Base-by-base conservation (phyloP, 2,329 filamentous ascomycete species). In the Xylariales sp. region DNA sequence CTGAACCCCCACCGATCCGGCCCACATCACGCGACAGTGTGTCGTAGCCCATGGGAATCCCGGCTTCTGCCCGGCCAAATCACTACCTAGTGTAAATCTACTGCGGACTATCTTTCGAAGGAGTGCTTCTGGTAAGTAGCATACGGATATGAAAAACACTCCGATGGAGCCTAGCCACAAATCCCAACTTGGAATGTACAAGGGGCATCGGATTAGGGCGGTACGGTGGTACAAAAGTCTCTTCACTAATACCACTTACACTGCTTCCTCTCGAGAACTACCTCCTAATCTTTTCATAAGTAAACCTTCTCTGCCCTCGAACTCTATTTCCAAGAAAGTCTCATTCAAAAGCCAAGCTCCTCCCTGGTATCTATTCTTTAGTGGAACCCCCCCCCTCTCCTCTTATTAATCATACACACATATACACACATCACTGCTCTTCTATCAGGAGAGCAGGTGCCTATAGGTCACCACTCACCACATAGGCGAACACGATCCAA, bases 301-400 rank as follows among this genome's bases (percentile, higher is more conserved):
- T 65, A 43, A 55, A 64, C 65, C 43, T 62, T 58, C 45, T 57
- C 39, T 48, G 18, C 49, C 43, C 62, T 66, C 62, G 16, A 52
- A 53, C 45, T 48, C 32, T 53, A 41, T 65, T 30, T 52, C 30
- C 30, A 10, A 14, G 18, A 41, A 16, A 34, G 54, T 53, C 12
- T 41, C 39, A 18, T 41, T n/a, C 39, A 14, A n/a, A 32, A 39
- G 8, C 28, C 54, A 18, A 32, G 18, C 12, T 30, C 14, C 16
- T 16, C 14, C 30, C 36, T 10, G 12, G 2, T 18, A 6, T 49
- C 32, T 30, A 45, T 45, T 34, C 18, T 41, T 12, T 5, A 18
- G 28, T 28, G 6, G 48, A 50, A 50, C 4, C 9, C 18, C 36
- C 36, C 30, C 10, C 14, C 5, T 43, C 52, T 41, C 9, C 36